A percentile compares a stretch with the other conserved stretches of the same genome.
Conservation (phyloP, 2,329 filamentous ascomycete genomes). For the Byssothecium circinans region DNA sequence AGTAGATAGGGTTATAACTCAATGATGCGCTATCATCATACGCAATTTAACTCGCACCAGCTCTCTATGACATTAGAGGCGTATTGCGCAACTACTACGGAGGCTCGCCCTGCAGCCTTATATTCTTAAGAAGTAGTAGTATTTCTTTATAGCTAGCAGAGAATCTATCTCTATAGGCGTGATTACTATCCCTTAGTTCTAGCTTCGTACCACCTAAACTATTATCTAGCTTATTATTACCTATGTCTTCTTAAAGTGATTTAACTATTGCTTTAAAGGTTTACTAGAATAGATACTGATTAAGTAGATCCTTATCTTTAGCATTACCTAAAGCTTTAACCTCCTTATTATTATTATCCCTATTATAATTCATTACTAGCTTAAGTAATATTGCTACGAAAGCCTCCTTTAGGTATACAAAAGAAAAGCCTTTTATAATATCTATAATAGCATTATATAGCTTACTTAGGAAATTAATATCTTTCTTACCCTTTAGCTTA, state of each 20-base stretch:
- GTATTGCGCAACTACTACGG: conserved; percentile 22
- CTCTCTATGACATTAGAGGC: conserved; percentile 17
- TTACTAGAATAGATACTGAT: conserved; percentile 59
- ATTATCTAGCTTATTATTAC: conserved; percentile 5
- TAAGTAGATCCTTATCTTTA: conserved; percentile 50
- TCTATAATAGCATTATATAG: conserved; percentile 62
- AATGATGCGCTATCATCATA: conserved; percentile 11
- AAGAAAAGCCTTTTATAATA: conserved; percentile 67
- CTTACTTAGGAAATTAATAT: conserved; percentile 62
- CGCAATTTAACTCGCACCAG: conserved; percentile 7
- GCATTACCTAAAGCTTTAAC: conserved; percentile 20
- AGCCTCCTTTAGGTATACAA: conserved; percentile 70
- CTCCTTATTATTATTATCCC: conserved; percentile 19
- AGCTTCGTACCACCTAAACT: background rate
- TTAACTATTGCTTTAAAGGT: conserved; percentile 66
- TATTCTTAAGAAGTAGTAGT: conserved; percentile 20
- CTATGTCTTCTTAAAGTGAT: conserved; percentile 63
- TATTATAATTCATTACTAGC: conserved; percentile 50
- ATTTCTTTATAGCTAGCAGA: conserved; percentile 22
- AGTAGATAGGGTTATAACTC: conserved; percentile 14
- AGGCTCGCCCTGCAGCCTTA: conserved; percentile 22
- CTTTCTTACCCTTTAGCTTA: conserved; percentile 58
- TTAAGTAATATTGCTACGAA: conserved; percentile 66
- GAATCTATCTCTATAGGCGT: conserved; percentile 22
- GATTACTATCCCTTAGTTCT: conserved; percentile 11